Base-by-base conservation (phyloP, 1,139 yeast genomes). In the Spathaspora sp. region DNA sequence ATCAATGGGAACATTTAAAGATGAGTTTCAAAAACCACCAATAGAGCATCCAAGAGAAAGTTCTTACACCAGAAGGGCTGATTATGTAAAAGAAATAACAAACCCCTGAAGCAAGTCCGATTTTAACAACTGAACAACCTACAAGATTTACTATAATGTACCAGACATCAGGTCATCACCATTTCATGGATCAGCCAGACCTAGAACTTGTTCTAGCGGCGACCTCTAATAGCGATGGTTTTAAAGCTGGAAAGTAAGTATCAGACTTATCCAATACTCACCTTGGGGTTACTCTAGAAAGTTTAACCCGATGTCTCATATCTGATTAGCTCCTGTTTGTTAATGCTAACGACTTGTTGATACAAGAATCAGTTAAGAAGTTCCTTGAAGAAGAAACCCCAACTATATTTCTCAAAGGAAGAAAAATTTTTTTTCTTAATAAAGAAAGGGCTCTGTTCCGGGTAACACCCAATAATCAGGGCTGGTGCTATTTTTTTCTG, bases 141-240 rank as follows among this genome's bases (percentile, higher is more conserved):
- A n/a, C n/a, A n/a, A n/a, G 9, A 25, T 25, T 25, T 10, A 9
- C 8, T 25, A 25, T 25, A 47, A 72, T 86, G 91, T 86, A 66
- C 81, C 95, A 86, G 79, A 69, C 83, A 76, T 80, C 84, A 88
- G 96, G 96, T 74, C 79, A 74, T 74, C 79, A 73, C 79, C 70
- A 65, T 72, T 72, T 74, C 95, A 88, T 88, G 95, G 89, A 82
- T 84, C 90, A 65, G 81, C 84, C 75, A 51, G 62, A 55, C 68
- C 65, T 51, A 56, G 54, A 60, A 64, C 54, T 47, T 54, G 23
- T 20, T 20, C 64, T 59, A 70, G 72, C 74, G 81, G 89, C 88
- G 82, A 84, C 95, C 95, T 86, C 89, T 65, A 82, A 83, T 86
- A 80, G 90, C 95, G 88, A 88, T 88, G 96, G 96, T 88, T 74